Base-by-base conservation (phyloP, 31 red algal genomes). In the Odonthalia washingtoniensis region DNA sequence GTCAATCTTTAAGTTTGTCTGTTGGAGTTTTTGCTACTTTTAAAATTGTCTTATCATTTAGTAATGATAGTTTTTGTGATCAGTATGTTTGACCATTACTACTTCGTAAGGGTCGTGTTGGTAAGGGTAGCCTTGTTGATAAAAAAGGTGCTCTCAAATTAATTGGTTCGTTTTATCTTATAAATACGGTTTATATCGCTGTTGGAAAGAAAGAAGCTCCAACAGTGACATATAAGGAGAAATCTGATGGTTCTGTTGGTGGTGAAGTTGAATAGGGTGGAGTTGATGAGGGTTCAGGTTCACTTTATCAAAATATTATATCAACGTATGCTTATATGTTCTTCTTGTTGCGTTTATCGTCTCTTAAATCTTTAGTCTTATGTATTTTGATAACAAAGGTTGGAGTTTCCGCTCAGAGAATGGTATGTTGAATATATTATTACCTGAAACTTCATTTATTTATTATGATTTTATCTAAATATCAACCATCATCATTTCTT, bases 401-500 rank as follows among this genome's bases (percentile, higher is more conserved):
- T 57, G 90, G 86, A 43, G 95, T 98, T 80, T 88, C 91, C 2
- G 96, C 87, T 16, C 82, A 95, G 96, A 98, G 33, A 90, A 91
- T 70, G 89, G 87, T 72, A 87, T 78, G 80, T 88, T 73, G 37
- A 35, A 65, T 31, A 82, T 34, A 18, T 5, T 75, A 38, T 3
- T 63, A 28, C 14, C 28, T 3, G 52, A 18, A 35, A 9, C n/a
- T 35, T 35, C 78, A 21, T 32, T 24, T 65, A 65, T 28, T 64
- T 65, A 38, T 28, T 65, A 32, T 65, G 0, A 12, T 81, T 57
- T 5, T 36, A 41, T 26, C 35, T 36, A 0, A 26, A 36, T 36
- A 17, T 37, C 36, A 36, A n/a, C n/a, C n/a, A n/a, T n/a, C n/a
- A n/a, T n/a, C n/a, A n/a, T n/a, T n/a, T 75, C 18, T 72, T 0